Base-by-base conservation (phyloP, 495 filamentous ascomycete species). In the Bathelium albidoporum region DNA sequence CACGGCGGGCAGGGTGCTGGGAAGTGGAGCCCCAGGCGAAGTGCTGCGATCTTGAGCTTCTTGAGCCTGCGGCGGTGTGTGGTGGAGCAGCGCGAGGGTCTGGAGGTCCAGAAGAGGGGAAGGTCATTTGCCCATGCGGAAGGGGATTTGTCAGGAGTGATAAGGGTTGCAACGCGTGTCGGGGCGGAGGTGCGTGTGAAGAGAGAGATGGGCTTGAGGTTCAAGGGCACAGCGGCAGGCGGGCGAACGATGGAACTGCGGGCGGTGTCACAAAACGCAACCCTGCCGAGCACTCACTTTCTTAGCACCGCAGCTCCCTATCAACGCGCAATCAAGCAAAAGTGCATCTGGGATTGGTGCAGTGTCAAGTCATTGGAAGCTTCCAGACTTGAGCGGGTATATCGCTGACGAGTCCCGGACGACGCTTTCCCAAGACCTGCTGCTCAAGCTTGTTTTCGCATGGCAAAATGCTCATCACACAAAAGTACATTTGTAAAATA, bases 1-100 rank as follows among this genome's bases (percentile, higher is more conserved):
- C 82, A 75, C 82, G 81, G 70, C 82, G 77, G 45, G 71, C 61
- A 71, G 73, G 75, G 67, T 82, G 79, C 74, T 83, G 82, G 70
- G 82, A 78, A 20, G 82, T 77, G 66, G 78, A 74, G 74, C 80
- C 83, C 85, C 84, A 87, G 70, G 80, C 77, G 74, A 82, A 80
- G 76, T 82, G 82, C 77, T 84, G 80, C 72, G 77, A 69, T 71
- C 78, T 78, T 69, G 78, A 73, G 72, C 79, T 73, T 71, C 81
- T 77, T 75, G 78, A 75, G 75, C 81, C 80, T 65, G 81, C 78
- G 70, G 78, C 74, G 72, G 78, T 82, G 74, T 80, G 79, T 72
- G 78, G 77, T 78, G 78, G 78, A 76, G 81, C 79, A 81, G 79
- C 78, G 78, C 79, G 83, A 75, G 82, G 82, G 77, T 84, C 81